These are phyloP conservation scores for Ustilago hordei DNA, from an alignment of 1,284 basidiomycete species.

Conservation along the genomic window DNA sequence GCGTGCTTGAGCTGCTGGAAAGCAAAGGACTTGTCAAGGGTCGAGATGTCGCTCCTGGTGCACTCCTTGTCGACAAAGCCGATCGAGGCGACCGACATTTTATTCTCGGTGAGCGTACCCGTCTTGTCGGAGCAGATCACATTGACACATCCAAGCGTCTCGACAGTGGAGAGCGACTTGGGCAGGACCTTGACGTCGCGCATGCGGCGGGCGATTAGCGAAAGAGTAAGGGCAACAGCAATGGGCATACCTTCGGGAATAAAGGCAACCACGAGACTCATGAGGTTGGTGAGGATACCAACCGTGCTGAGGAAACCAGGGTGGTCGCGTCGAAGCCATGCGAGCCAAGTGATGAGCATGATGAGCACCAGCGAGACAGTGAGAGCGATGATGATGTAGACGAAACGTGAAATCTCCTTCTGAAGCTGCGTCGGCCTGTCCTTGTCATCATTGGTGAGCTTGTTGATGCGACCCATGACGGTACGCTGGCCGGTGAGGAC, in stretches of 20 bases:
- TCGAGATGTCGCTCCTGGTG: constrained; percentile 31
- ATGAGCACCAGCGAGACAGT: constrained; percentile 73
- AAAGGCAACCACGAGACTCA: constrained; percentile 78
- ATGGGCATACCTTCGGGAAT: constrained; percentile 77
- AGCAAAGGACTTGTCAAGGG: constrained; percentile 29
- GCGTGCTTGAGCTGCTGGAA: constrained; percentile 70
- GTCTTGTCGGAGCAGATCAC: constrained; percentile 81
- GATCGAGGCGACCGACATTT: constrained; percentile 70
- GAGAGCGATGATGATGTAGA: constrained; percentile 72
- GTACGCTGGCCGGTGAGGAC: constrained; percentile 75
- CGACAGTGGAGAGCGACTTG: constrained; percentile 76
- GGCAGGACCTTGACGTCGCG: constrained; percentile 77
- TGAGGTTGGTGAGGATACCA: constrained; percentile 74
- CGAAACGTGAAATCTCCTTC: constrained; percentile 72
- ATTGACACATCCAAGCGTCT: constrained; percentile 78
- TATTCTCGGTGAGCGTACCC: constrained; percentile 78
- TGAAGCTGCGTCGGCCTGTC: constrained; percentile 74
- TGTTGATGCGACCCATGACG: constrained; percentile 72
- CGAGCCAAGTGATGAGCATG: constrained; percentile 74
- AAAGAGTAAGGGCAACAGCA: constrained; percentile 78
- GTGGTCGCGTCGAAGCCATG: constrained; percentile 72
- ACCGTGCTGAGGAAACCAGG: constrained; percentile 75
- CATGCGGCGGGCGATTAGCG: constrained; percentile 80
- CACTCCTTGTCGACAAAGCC: constrained; percentile 68
- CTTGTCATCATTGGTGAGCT: constrained; percentile 53